A percentile compares a stretch with the other conserved stretches of the same genome.
Evolutionary conservation across 495 filamentous ascomycete genomes (phyloP).

Genomic region (Lepidopterella palustris): DNA sequence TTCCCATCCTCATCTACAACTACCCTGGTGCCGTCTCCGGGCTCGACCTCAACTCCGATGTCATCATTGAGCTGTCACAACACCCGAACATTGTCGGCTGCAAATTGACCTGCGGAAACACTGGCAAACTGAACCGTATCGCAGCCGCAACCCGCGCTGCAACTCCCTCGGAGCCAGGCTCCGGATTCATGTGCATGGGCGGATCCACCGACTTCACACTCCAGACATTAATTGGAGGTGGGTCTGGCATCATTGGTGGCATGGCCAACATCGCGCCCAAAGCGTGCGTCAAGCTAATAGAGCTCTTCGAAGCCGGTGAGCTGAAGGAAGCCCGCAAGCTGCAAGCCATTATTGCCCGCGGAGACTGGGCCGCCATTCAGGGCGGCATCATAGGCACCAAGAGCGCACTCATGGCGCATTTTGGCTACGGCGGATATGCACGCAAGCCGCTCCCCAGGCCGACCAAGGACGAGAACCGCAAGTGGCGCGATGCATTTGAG

Average conservation of each 20-base stretch:
- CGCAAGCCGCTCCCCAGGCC: constrained; percentile 72
- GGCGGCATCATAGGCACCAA: constrained; percentile 85
- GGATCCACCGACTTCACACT: constrained; percentile 89
- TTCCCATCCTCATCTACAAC: constrained; percentile 91
- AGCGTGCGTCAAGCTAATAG: constrained; percentile 63
- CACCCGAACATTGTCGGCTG: constrained; percentile 85
- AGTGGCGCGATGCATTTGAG: constrained; percentile 63
- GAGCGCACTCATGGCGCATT: constrained; percentile 62
- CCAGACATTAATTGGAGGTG: constrained; percentile 76
- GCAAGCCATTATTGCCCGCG: constrained; percentile 72
- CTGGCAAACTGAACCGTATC: constrained; percentile 80
- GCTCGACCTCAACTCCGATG: constrained; percentile 75
- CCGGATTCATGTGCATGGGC: constrained; percentile 69
- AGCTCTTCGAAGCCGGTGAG: constrained; percentile 66
- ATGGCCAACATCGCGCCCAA: constrained; percentile 78
- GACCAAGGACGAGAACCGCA: constrained; percentile 49
- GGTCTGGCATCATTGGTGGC: constrained; percentile 78
- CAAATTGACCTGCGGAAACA: constrained; percentile 93
- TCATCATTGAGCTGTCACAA: constrained; percentile 63
- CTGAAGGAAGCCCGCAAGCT: constrained; percentile 63
- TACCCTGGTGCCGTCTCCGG: constrained; percentile 78
- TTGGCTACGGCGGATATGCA: constrained; percentile 72
- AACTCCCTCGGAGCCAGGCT: constrained; percentile 36
- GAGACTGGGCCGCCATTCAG: constrained; percentile 84
- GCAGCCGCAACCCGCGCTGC: constrained; percentile 54